Conservation (phyloP, 192 early-diverging fungal genomes). For the Rhizophagus clarus region DNA sequence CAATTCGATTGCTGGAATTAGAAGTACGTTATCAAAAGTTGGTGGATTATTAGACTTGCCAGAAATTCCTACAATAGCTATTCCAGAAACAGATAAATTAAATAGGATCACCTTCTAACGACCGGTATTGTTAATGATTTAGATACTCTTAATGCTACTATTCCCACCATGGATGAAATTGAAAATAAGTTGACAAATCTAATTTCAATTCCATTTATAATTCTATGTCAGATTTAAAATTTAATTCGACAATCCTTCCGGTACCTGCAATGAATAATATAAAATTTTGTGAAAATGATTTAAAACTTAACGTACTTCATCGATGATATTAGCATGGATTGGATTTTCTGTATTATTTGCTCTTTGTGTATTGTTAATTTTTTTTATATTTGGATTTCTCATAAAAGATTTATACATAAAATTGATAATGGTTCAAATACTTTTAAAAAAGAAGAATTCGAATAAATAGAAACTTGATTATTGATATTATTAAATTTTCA, state of each 20-base stretch:
- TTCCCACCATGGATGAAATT: conserved; percentile 14
- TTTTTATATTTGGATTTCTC: conserved; percentile 8
- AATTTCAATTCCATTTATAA: conserved; percentile 24
- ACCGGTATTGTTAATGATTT: neutral
- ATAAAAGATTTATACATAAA: no score
- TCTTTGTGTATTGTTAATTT: conserved; percentile 2
- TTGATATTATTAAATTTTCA: conserved; percentile 23
- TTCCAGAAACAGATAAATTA: neutral
- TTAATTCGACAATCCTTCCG: neutral
- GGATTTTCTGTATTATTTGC: conserved; percentile 8
- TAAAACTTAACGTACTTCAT: conserved; percentile 3
- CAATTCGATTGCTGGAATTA: neutral
- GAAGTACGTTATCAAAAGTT: neutral
- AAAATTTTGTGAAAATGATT: conserved; percentile 12
- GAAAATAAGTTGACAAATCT: conserved; percentile 11
- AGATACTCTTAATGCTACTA: neutral
- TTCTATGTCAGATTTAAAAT: neutral
- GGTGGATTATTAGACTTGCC: neutral
- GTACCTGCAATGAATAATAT: neutral
- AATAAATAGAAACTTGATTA: conserved; percentile 9
- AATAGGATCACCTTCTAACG: neutral
- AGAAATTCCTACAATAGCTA: neutral
- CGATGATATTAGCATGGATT: conserved; percentile 24
- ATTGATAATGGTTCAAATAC: neutral
- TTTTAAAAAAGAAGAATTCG: neutral